Conservation (phyloP, 2,329 filamentous ascomycete species). For the Laburnicola sp. region DNA sequence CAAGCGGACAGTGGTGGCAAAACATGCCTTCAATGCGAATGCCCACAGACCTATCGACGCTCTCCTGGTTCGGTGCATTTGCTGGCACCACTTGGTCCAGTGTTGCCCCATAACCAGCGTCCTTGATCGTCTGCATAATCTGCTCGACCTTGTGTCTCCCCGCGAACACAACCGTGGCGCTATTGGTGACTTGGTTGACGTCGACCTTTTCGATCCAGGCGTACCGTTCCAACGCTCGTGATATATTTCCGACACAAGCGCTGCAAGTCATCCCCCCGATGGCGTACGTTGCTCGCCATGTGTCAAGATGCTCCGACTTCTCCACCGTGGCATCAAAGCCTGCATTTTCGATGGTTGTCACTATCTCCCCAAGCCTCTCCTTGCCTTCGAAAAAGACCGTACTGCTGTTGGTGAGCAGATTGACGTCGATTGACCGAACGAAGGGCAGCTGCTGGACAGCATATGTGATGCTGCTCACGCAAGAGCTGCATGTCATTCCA, state of each 20-base stretch:
- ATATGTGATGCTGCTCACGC: slow-evolving; percentile 56
- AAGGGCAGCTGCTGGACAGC: slow-evolving; percentile 54
- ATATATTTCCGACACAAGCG: slow-evolving; percentile 57
- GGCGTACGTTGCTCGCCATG: slow-evolving; percentile 51
- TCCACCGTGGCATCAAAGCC: slow-evolving; percentile 49
- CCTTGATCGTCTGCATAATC: slow-evolving; percentile 56
- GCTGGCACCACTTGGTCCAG: slow-evolving; percentile 38
- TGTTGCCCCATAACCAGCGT: slow-evolving; percentile 47
- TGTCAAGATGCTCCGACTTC: slow-evolving; percentile 33
- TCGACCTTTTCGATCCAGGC: slow-evolving; percentile 53
- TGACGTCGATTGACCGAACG: slow-evolving; percentile 54
- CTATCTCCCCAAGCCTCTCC: slow-evolving; percentile 49
- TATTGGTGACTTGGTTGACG: slow-evolving; percentile 57
- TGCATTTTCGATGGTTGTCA: slow-evolving; percentile 56
- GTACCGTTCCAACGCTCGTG: slow-evolving; percentile 50
- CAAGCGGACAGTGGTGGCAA: slow-evolving; percentile 51
- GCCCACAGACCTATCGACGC: slow-evolving; percentile 34
- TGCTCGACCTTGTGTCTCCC: slow-evolving; percentile 51
- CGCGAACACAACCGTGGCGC: slow-evolving; percentile 53
- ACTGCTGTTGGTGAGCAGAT: slow-evolving; percentile 56
- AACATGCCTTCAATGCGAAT: slow-evolving; percentile 51
- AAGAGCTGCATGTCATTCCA: slow-evolving; percentile 65
- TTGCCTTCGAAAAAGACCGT: slow-evolving; percentile 54
- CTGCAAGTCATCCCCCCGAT: slow-evolving; percentile 63
- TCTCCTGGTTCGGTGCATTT: slow-evolving; percentile 17